Evolutionary conservation across 345 rosid species (phyloP), one percentile per base, ranked within the genome.

Genomic region (Salix caprea): DNA sequence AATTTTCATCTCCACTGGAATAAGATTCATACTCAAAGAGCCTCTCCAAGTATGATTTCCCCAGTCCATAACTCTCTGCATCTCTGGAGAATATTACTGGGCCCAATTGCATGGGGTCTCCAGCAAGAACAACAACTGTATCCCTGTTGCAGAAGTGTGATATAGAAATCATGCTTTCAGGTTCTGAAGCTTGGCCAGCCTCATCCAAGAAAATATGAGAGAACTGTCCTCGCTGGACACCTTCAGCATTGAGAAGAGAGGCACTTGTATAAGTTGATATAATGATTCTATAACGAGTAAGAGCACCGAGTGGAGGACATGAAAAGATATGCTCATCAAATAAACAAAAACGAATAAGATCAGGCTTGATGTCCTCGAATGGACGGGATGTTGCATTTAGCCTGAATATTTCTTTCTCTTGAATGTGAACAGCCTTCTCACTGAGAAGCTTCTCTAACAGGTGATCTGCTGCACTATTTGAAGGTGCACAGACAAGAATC

Each of bases 101-200:
- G 83, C 99, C 99, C 84, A 93, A 81, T 74, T 95, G 99, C 94
- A 84, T 91, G 2, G 98, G 99, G 73, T 95, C 99, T 71, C 99
- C 99, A 68, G 99, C 96, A 74, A 95, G 97, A 64, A 95, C 94
- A 73, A 93, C 91, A 65, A 93, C 97, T 13, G 97, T 95, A 34
- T 91, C 83, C 74, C 73, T 67, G 72, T 48, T 67, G 87, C 94
- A 88, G 76, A 90, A 85, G 76, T 83, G 82, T 12, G 97, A 84
- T 48, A 95, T 58, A 13, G 98, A 88, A 68, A 95, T 77, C 97
- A 93, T 88, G 85, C 86, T 95, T 82, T 95, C 98, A 56, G 99
- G 97, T 80, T 95, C 99, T 61, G 99, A 95, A 70, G 96, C 97
- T 85, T 95, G 98, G 74, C 97, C 98, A 71, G 99, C 97, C 83